Percentiles rank a stretch among this genome's conserved stretches.
Evolutionary conservation across 2,329 filamentous ascomycete species (phyloP).

Genomic region (Pseudogymnoascus pannorum): DNA sequence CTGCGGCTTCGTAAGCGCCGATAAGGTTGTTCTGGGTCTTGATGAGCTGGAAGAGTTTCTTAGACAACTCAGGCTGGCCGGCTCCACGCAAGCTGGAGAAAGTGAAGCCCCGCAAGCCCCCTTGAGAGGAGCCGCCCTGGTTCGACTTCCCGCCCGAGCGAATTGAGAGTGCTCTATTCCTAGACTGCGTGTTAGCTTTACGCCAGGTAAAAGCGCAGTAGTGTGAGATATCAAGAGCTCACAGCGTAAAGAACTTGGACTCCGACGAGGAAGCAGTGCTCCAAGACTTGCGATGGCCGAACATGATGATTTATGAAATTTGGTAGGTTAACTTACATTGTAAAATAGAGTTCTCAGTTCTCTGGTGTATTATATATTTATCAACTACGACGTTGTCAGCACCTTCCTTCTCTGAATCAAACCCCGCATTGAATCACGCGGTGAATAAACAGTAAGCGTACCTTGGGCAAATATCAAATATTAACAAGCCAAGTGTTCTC

Average conservation of each 20-base stretch:
- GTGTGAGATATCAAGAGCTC: not conserved
- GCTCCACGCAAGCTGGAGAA: constrained; percentile 80
- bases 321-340: not conserved
- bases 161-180: constrained; percentile 69
- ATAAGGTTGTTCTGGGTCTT: constrained; percentile 92
- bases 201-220: not conserved
- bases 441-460: not conserved
- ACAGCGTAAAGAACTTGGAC: not conserved
- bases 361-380: not conserved
- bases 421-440: not conserved
- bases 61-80: constrained; percentile 80
- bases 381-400: not conserved
- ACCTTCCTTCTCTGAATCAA: constrained; percentile 2
- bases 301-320: not conserved
- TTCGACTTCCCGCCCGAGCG: constrained; percentile 53
- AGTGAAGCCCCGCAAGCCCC: constrained; percentile 61
- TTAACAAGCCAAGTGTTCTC: not conserved
- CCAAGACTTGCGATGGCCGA: constrained; percentile 6
- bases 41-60: constrained; percentile 83
- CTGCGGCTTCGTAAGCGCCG: constrained; percentile 73
- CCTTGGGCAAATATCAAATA: not conserved
- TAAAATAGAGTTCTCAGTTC: not conserved
- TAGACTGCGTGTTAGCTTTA: constrained; percentile 26
- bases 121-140: constrained; percentile 27
- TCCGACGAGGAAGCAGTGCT: not conserved